phyloP scores from a whole-genome alignment of 768 basidiomycete genomes.

The Dentipellis fragilis region DNA sequence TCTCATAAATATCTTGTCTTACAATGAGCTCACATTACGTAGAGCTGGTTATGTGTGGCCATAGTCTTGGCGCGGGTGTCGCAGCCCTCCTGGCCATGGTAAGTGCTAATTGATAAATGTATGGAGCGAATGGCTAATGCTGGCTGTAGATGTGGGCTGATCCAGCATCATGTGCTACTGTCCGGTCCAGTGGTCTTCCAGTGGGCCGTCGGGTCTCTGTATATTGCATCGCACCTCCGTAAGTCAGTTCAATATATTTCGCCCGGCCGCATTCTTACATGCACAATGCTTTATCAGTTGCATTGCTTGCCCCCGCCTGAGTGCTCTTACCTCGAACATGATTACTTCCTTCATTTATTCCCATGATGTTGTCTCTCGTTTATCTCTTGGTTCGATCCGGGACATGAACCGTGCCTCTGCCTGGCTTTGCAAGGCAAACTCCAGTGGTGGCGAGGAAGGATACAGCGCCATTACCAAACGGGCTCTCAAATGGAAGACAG shows the following conservation, averaged over 20 bases:
- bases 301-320: slow-evolving; percentile 49
- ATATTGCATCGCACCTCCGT: slow-evolving; percentile 78
- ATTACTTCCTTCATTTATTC: slow-evolving; percentile 77
- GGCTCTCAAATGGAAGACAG: slow-evolving; percentile 56
- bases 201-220: slow-evolving; percentile 55
- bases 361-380: slow-evolving; percentile 69
- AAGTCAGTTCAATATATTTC: slow-evolving; percentile 19
- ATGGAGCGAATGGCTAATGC: not conserved
- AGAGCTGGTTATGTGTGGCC: slow-evolving; percentile 74
- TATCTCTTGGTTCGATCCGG: slow-evolving; percentile 68
- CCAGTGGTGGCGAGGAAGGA: slow-evolving; percentile 27
- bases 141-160: slow-evolving; percentile 72
- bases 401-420: slow-evolving; percentile 66
- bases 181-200: slow-evolving; percentile 60
- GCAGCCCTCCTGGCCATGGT: slow-evolving; percentile 68
- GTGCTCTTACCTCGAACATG: slow-evolving; percentile 48
- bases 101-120: slow-evolving; percentile 17
- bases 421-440: slow-evolving; percentile 72
- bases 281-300: slow-evolving; percentile 30
- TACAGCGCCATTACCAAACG: slow-evolving; percentile 30
- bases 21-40: not conserved
- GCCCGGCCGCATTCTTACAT: not conserved
- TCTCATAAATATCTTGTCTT: not conserved
- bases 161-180: slow-evolving; percentile 63
- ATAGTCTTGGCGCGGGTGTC: slow-evolving; percentile 79